Evolutionary conservation across 345 rosid species (phyloP).

Genomic region (Litchi chinensis): DNA sequence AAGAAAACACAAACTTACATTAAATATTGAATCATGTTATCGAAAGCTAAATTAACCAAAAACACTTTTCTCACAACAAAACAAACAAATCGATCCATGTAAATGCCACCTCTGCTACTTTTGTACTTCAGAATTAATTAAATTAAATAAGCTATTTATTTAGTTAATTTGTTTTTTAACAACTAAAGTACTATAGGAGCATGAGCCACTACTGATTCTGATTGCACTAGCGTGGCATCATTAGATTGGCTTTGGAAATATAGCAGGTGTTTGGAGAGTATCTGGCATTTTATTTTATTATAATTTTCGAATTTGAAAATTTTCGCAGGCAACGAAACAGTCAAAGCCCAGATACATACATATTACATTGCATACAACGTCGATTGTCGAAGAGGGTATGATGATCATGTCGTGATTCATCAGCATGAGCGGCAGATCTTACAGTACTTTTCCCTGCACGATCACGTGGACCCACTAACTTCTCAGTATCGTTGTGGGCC

Average conservation of each 20-base stretch:
- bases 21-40: too few species aligned
- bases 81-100: neutral
- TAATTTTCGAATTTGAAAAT: neutral
- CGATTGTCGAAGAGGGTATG: neutral
- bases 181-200: neutral
- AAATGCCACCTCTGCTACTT: neutral
- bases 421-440: neutral
- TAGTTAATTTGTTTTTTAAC: neutral
- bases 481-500: neutral
- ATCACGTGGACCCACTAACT: conserved; percentile 32
- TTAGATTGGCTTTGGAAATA: too few species aligned
- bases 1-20: too few species aligned
- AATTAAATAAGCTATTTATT: neutral
- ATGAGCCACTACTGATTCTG: neutral
- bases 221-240: too few species aligned
- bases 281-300: too few species aligned
- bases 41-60: too few species aligned
- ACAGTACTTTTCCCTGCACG: neutral
- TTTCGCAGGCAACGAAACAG: conserved; percentile 5
- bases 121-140: neutral
- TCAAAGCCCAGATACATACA: conserved; percentile 19
- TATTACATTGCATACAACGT: neutral
- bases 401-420: neutral
- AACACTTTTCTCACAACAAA: neutral
- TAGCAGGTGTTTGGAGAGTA: too few species aligned